Base-by-base conservation (phyloP, 2,329 filamentous ascomycete genomes). In the Botryosphaeria dothidea region DNA sequence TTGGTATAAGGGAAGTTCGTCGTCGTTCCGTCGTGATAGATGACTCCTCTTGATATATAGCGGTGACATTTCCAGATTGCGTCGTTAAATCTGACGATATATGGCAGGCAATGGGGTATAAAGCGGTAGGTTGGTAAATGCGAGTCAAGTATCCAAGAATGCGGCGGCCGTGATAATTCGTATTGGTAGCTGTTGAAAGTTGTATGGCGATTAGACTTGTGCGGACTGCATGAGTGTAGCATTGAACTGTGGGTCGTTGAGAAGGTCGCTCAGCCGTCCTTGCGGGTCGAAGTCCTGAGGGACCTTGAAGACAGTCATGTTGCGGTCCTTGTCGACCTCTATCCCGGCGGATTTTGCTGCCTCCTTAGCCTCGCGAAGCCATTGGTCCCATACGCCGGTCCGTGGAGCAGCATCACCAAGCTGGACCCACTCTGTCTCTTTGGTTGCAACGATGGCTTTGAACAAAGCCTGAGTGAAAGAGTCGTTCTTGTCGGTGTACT, bases 401-500 rank as follows among this genome's bases (percentile, higher is more conserved):
- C 74, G 69, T 0, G 80, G 81, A 4, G 78, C 79, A 4, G 78
- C 77, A 8, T 76, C 72, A n/a, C 74, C 76, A 56, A 71, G 70
- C 21, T 69, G 68, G 2, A 82, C 77, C 82, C 82, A 84, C 2
- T 74, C 71, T 0, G 71, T 78, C 19, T 72, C 75, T 56, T 81
- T 79, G 3, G 79, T 80, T 8, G 83, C 74, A 0, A 82, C 73
- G 29, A 84, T 82, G 1, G 79, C 78, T 67, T 80, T 82, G 79
- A 80, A 84, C 0, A 84, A 71, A 0, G 82, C 82, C 62, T 81
- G 72, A 0, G 82, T 84, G 68, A 82, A 84, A 0, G 71, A 75
- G 0, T 69, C 36, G 57, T 76, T 78, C 1, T 29, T 9, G 25
- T 58, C 52, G 6, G 43, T 65, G 52, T 56, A 73, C 29, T 34